Evolutionary conservation across 2,329 filamentous ascomycete genomes (phyloP), one percentile per base, ranked within the genome.

Genomic region (Cladophialophora immunda): DNA sequence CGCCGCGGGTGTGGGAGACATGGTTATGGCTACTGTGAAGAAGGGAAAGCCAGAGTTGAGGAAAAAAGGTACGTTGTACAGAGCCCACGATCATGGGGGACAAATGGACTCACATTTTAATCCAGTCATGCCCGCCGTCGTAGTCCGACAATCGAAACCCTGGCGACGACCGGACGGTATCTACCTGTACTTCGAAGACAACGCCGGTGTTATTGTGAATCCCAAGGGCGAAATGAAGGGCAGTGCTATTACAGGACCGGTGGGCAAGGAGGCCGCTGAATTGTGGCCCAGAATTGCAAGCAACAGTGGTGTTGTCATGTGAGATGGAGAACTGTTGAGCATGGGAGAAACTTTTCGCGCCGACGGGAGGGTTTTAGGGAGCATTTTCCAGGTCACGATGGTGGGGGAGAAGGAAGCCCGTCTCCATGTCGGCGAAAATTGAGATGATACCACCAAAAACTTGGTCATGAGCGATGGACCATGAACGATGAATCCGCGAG

Each of bases 141-240:
- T 99, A 81, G 94, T 98, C 82, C 89, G 95, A 83, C 95, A 98
- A 88, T 92, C 91, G 87, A 99, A 99, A 91, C 95, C 95, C 79
- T 99, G 95, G 95, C 94, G 95, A 89, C 91, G 95, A 83, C 92
- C 92, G 77, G 95, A 99, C 83, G 96, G 95, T 85, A 92, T 98
- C 79, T 99, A 93, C 89, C 90, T 99, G 78, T 99, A 99, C 90
- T 99, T 99, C 81, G 95, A 99, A 92, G 96, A 99, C 86, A 99
- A 99, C 85, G 95, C 95, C 82, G 95, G 95, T 90, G 95, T 99
- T 79, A 99, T 99, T 80, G 95, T 99, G 88, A 99, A 99, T 89
- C 93, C 94, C 85, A 99, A 99, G 92, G 95, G 95, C 86, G 95
- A 99, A 88, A 99, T 99, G 95, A 99, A 99, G 92, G 95, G 95